phyloP scores from a whole-genome alignment of 768 basidiomycete genomes.

The Pisolithus tinctorius region DNA sequence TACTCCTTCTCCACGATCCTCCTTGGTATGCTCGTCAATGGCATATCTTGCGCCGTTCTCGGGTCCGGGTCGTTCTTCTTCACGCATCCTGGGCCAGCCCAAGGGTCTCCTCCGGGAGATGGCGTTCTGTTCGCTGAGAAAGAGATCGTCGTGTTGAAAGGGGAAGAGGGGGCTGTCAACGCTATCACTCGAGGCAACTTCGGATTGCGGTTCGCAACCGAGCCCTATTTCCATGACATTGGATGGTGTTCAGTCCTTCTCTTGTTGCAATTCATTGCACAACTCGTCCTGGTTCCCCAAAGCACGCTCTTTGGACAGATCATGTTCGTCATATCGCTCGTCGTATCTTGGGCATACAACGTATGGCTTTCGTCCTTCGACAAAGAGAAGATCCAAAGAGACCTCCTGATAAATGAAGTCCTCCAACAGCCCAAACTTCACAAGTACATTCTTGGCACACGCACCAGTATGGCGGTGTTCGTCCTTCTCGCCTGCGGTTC shows the following conservation, averaged over 20 bases:
- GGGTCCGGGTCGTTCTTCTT: conserved; percentile 23
- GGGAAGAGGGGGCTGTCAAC: conserved; percentile 25
- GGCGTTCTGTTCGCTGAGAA: conserved; percentile 22
- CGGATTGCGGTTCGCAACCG: conserved; percentile 10
- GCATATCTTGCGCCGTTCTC: conserved; percentile 22
- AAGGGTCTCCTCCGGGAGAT: conserved; percentile 23
- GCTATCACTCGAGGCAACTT: conserved; percentile 28
- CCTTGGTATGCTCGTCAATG: conserved; percentile 27
- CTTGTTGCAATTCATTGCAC: conserved; percentile 23
- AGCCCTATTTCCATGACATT: conserved; percentile 11
- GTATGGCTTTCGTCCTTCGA: conserved; percentile 33
- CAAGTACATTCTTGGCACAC: conserved; percentile 17
- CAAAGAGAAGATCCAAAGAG: conserved; percentile 21
- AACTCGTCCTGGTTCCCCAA: conserved; percentile 29
- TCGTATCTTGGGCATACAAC: conserved; percentile 30
- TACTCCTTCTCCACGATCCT: conserved; percentile 26
- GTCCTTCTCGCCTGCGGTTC: conserved; percentile 6
- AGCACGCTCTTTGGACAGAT: conserved; percentile 28
- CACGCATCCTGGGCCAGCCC: conserved; percentile 15
- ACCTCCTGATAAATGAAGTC: conserved; percentile 9
- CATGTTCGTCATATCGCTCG: conserved; percentile 27
- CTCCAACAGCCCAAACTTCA: conserved; percentile 9
- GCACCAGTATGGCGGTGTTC: conserved; percentile 20
- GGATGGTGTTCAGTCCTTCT: conserved; percentile 28
- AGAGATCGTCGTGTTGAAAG: conserved; percentile 25